A percentile compares a stretch with the other conserved stretches of the same genome.
Conservation (phyloP, 495 filamentous ascomycete species). For the Penicillium roqueforti region DNA sequence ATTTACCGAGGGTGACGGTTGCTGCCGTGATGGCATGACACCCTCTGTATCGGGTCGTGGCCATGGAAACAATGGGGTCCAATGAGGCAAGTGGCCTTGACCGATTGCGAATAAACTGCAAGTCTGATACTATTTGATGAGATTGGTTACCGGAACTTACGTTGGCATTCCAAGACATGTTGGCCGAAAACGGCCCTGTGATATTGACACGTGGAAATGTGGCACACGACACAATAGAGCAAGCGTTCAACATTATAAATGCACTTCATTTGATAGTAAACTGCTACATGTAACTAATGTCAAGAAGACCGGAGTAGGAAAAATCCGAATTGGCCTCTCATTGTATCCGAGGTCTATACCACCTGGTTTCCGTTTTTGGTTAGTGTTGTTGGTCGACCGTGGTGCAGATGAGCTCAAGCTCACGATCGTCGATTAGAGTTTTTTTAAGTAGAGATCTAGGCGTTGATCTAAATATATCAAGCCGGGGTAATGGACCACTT, state of each 20-base stretch:
- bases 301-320: background rate
- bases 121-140: background rate
- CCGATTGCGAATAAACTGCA: background rate
- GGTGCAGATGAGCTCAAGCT: background rate
- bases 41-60: constrained; percentile 2
- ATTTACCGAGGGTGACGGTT: constrained; percentile 2
- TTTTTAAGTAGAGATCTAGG: background rate
- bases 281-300: too few species aligned
- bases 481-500: background rate
- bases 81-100: background rate
- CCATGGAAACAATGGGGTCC: background rate
- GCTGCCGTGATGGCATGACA: constrained; percentile 12
- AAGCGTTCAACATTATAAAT: background rate
- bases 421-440: background rate
- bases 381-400: background rate
- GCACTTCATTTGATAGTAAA: too few species aligned
- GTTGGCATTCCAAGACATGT: background rate
- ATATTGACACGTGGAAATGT: background rate
- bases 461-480: background rate
- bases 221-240: background rate
- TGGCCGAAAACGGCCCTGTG: background rate
- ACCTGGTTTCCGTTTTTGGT: background rate
- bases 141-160: background rate
- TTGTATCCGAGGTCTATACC: background rate
- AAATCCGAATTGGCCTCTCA: background rate